These are phyloP conservation scores for Penicillium flavigenum DNA, from an alignment of 495 filamentous ascomycete genomes.

Conservation along the genomic window DNA sequence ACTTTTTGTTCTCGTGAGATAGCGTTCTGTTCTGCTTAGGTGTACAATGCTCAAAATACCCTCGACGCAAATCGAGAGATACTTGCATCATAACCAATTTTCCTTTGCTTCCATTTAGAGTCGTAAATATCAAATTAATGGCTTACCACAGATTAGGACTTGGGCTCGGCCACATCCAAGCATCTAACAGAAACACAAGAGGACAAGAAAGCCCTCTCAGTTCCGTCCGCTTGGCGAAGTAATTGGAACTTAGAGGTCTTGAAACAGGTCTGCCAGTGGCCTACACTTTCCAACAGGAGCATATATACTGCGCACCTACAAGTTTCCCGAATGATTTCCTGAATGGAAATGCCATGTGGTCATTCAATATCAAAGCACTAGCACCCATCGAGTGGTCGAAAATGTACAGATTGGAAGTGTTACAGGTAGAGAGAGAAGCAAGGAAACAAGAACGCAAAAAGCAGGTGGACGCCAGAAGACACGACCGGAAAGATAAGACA, in stretches of 20 bases:
- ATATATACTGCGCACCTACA: not conserved
- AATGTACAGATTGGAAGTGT: slow-evolving; percentile 29
- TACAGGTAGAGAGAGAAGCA: slow-evolving; percentile 22
- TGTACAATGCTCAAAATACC: slow-evolving; percentile 51
- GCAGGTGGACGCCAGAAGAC: slow-evolving; percentile 14
- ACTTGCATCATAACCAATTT: slow-evolving; percentile 31
- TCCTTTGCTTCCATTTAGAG: slow-evolving; percentile 1
- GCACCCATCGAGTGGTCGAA: slow-evolving; percentile 25
- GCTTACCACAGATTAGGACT: not conserved
- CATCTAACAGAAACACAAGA: not conserved
- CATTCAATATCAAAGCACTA: slow-evolving; percentile 24
- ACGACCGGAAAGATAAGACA: slow-evolving; percentile 13
- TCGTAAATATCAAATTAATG: not conserved
- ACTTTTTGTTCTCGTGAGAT: slow-evolving; percentile 35
- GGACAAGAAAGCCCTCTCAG: not conserved
- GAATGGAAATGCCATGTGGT: slow-evolving; percentile 19
- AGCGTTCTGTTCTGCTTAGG: slow-evolving; percentile 33
- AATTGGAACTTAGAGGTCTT: not conserved
- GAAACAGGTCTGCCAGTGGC: not conserved
- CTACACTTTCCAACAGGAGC: not conserved
- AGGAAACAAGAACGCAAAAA: slow-evolving; percentile 11
- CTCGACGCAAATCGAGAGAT: slow-evolving; percentile 35
- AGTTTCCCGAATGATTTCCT: not conserved
- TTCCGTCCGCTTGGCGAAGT: not conserved
- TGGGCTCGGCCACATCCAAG: not conserved